Evolutionary conservation across 2,329 filamentous ascomycete species (phyloP).

Genomic region (Rhynchosporium graminicola): DNA sequence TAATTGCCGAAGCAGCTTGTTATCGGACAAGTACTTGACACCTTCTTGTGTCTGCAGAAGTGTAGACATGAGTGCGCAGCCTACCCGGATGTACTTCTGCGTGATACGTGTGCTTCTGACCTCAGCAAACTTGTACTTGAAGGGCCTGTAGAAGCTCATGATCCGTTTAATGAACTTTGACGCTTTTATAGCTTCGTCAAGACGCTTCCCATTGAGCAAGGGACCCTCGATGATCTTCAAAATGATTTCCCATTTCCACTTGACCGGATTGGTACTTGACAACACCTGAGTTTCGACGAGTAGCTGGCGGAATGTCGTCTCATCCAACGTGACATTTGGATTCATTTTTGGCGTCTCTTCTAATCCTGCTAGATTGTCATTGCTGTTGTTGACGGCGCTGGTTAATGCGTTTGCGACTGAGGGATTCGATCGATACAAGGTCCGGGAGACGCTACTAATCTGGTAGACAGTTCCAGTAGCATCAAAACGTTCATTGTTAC

Average conservation of each 20-base stretch:
- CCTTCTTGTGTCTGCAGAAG: conserved; percentile 85
- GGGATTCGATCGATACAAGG: conserved; percentile 76
- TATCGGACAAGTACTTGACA: conserved; percentile 80
- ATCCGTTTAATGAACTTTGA: conserved; percentile 96
- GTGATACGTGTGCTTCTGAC: conserved; percentile 88
- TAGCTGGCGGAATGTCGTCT: conserved; percentile 64
- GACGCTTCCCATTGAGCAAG: conserved; percentile 81
- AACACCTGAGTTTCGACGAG: conserved; percentile 81
- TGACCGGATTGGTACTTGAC: conserved; percentile 84
- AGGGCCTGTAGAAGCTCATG: conserved; percentile 92
- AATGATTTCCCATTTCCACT: conserved; percentile 98
- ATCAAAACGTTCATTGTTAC: conserved; percentile 70
- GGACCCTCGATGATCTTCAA: conserved; percentile 90
- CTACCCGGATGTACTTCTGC: conserved; percentile 88
- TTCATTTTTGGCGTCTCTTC: conserved; percentile 59
- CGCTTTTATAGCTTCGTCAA: conserved; percentile 91
- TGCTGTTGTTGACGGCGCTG: conserved; percentile 39
- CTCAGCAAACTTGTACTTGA: conserved; percentile 94
- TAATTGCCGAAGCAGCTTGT: conserved; percentile 90
- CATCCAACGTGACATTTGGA: conserved; percentile 54
- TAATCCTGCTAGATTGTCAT: conserved; percentile 51
- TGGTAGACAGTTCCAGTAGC: conserved; percentile 94
- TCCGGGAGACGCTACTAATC: conserved; percentile 95
- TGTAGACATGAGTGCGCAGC: conserved; percentile 84
- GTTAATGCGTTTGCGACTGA: conserved; percentile 39